Percentiles rank a stretch among this genome's conserved stretches.
phyloP scores from a whole-genome alignment of 2,329 filamentous ascomycete species.

The Sporothrix pseudoabietina region DNA sequence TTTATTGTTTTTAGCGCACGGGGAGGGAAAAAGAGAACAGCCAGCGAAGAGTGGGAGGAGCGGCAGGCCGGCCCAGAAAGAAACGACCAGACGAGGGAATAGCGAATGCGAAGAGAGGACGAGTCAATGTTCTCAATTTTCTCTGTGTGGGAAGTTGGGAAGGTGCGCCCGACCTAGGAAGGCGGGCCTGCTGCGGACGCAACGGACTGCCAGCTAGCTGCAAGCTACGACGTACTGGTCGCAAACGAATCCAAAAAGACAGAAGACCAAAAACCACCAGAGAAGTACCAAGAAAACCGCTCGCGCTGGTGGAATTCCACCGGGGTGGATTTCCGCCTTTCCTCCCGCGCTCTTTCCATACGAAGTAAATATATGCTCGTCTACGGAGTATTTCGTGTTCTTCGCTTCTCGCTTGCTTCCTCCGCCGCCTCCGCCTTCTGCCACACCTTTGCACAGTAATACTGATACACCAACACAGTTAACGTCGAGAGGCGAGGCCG shows the following conservation, averaged over 20 bases:
- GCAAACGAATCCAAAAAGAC: neutral
- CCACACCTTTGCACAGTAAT: neutral
- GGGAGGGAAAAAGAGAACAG: neutral
- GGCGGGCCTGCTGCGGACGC: conserved; percentile 17
- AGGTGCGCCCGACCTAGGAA: conserved; percentile 4
- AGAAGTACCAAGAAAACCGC: neutral
- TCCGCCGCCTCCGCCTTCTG: conserved; percentile 2
- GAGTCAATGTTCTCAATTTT: neutral
- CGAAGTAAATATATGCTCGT: neutral
- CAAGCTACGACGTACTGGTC: neutral
- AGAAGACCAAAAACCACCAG: neutral
- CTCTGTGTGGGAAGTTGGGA: neutral
- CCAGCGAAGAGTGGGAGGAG: neutral
- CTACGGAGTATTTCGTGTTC: neutral
- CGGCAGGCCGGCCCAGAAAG: conserved; percentile 5
- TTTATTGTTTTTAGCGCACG: conserved; percentile 20
- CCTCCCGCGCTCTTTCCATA: neutral
- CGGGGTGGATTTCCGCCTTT: conserved; percentile 22
- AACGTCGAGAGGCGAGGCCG: neutral
- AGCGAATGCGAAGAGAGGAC: neutral
- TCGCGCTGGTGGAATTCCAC: neutral
- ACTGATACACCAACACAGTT: neutral
- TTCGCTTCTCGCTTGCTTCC: neutral
- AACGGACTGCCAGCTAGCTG: conserved; percentile 25
- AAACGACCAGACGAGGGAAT: neutral